These are phyloP conservation scores for Teratosphaeria epicoccoides DNA, from an alignment of 2,329 filamentous ascomycete species.

Conservation along the genomic window DNA sequence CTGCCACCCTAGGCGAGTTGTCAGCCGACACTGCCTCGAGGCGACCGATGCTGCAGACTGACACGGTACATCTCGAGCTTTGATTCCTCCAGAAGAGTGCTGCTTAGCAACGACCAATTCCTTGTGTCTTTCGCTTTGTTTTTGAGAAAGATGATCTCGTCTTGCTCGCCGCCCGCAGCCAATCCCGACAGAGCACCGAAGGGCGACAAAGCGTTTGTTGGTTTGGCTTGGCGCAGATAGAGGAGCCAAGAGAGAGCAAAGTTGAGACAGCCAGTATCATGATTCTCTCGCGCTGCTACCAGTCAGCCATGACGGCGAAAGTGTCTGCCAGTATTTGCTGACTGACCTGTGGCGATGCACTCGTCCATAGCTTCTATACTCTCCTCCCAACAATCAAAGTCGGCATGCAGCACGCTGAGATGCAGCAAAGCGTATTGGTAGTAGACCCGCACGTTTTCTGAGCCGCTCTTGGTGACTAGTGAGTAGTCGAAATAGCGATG, in stretches of 20 bases:
- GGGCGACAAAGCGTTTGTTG: slow-evolving; percentile 25
- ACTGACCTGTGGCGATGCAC: slow-evolving; percentile 63
- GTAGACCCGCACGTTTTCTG: slow-evolving; percentile 40
- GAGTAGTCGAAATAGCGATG: slow-evolving; percentile 97
- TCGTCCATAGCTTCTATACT: slow-evolving; percentile 92
- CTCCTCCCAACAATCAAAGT: slow-evolving; percentile 85
- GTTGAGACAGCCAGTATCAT: slow-evolving; percentile 85
- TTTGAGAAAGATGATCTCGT: slow-evolving; percentile 73
- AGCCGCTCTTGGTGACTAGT: slow-evolving; percentile 16
- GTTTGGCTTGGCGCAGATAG: slow-evolving; percentile 85
- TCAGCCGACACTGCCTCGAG: slow-evolving; percentile 2
- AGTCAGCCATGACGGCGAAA: slow-evolving; percentile 4
- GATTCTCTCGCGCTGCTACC: slow-evolving; percentile 66
- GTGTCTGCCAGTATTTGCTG: not conserved
- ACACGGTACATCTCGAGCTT: slow-evolving; percentile 67
- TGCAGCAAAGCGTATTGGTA: slow-evolving; percentile 96
- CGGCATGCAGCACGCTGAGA: slow-evolving; percentile 82
- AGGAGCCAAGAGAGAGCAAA: slow-evolving; percentile 95
- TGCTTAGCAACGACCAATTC: slow-evolving; percentile 76
- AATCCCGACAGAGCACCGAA: slow-evolving; percentile 17
- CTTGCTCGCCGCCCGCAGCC: slow-evolving; percentile 46
- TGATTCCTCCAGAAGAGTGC: slow-evolving; percentile 74
- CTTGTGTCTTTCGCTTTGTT: slow-evolving; percentile 75
- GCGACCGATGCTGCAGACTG: slow-evolving; percentile 36
- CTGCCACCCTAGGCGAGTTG: slow-evolving; percentile 8